Evolutionary conservation across 2,329 filamentous ascomycete species (phyloP).

Genomic region (Intubia oerlemansii): DNA sequence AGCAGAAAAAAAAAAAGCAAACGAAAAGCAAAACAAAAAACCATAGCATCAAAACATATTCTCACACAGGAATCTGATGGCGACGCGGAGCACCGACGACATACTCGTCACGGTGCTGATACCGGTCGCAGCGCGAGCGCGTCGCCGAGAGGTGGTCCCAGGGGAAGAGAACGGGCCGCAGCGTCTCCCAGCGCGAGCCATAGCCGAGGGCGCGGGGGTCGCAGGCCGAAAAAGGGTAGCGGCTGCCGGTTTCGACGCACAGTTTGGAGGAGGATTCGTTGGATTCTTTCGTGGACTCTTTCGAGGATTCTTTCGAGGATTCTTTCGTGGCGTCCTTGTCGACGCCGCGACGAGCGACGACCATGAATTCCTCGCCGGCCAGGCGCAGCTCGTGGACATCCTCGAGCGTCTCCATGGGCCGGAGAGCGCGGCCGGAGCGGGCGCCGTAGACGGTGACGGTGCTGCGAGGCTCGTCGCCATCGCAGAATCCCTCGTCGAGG

Average conservation of each 20-base stretch:
- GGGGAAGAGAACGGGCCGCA: conserved; percentile 7
- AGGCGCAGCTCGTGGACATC: conserved; percentile 7
- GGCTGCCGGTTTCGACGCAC: background rate
- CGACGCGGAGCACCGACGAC: too few species aligned
- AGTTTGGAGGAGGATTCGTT: too few species aligned
- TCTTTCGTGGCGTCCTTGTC: background rate
- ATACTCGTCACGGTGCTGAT: conserved; percentile 8
- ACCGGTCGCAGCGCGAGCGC: conserved; percentile 6
- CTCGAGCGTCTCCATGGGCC: conserved; percentile 13
- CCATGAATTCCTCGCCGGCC: conserved; percentile 7
- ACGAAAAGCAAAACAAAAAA: too few species aligned
- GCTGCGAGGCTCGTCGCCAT: conserved; percentile 16
- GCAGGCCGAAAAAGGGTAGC: conserved; percentile 5
- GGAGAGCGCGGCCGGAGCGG: conserved; percentile 25
- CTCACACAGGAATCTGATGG: too few species aligned
- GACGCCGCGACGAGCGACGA: conserved; percentile 6
- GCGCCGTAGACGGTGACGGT: conserved; percentile 31
- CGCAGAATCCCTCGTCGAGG: conserved; percentile 5
- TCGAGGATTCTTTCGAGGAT: too few species aligned
- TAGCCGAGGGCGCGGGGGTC: conserved; percentile 8
- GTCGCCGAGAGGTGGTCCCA: conserved; percentile 7
- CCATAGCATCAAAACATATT: too few species aligned
- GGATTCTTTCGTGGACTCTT: too few species aligned
- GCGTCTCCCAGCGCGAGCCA: conserved; percentile 6
- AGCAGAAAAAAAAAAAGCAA: too few species aligned